phyloP scores from a whole-genome alignment of 2,329 filamentous ascomycete genomes.

The Tolypocladium nubicola region DNA sequence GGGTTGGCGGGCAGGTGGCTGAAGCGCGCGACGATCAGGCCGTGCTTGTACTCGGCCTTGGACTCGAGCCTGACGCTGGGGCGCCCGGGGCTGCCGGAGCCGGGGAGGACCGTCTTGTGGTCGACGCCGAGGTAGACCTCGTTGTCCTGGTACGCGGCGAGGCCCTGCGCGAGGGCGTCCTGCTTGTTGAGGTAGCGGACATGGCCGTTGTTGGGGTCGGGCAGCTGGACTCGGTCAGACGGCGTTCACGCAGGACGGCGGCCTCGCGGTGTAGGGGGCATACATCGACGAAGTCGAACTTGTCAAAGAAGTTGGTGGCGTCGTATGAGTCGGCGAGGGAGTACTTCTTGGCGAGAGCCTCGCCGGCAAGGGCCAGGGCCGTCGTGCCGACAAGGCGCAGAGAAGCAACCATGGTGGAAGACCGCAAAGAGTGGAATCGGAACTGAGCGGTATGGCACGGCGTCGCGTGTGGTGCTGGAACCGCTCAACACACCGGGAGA shows the following conservation, averaged over 20 bases:
- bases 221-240: slow-evolving; percentile 9
- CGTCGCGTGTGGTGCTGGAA: neutral
- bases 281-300: slow-evolving; percentile 32
- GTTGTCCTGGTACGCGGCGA: slow-evolving; percentile 20
- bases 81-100: slow-evolving; percentile 22
- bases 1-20: slow-evolving; percentile 53
- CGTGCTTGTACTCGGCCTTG: slow-evolving; percentile 49
- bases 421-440: neutral
- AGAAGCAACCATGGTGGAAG: slow-evolving; percentile 24
- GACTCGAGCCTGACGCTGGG: slow-evolving; percentile 56
- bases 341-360: slow-evolving; percentile 19
- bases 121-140: slow-evolving; percentile 30
- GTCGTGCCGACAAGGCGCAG: slow-evolving; percentile 27
- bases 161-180: slow-evolving; percentile 17
- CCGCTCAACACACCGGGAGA: neutral
- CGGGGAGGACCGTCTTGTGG: slow-evolving; percentile 12
- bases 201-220: slow-evolving; percentile 53
- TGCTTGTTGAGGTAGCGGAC: slow-evolving; percentile 38
- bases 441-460: neutral
- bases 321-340: slow-evolving; percentile 31
- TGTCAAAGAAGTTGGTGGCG: slow-evolving; percentile 33
- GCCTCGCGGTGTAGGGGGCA: neutral
- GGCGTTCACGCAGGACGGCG: neutral
- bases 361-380: slow-evolving; percentile 23
- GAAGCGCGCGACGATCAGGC: slow-evolving; percentile 60